Percentiles rank a stretch among this genome's conserved stretches.
Conservation (phyloP, 2,329 filamentous ascomycete genomes). For the Pseudonectria foliicola region DNA sequence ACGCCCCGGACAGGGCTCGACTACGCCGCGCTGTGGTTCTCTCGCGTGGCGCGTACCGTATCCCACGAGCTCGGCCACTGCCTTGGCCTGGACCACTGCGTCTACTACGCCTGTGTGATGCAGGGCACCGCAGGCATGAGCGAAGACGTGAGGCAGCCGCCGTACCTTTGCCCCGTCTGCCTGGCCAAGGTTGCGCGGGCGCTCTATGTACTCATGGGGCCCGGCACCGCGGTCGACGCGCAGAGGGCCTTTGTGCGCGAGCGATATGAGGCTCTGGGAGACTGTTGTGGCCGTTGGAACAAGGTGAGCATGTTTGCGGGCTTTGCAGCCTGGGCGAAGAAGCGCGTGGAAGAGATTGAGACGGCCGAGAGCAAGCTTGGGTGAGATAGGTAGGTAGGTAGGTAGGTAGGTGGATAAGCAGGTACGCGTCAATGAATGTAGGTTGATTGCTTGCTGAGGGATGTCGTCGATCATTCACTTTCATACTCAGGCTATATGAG, state of each 20-base stretch:
- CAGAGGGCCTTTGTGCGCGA: conserved; percentile 19
- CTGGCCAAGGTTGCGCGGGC: conserved; percentile 41
- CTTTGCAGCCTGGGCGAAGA: conserved; percentile 36
- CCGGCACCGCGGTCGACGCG: conserved; percentile 13
- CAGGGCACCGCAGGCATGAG: conserved; percentile 49
- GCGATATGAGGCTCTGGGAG: conserved; percentile 32
- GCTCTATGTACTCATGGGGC: neutral
- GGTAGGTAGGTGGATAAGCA: too few species aligned
- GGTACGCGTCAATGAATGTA: too few species aligned
- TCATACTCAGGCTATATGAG: too few species aligned
- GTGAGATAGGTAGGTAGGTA: too few species aligned
- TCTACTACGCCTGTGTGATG: conserved; percentile 59
- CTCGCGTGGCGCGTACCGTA: conserved; percentile 48
- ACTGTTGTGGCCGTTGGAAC: conserved; percentile 35
- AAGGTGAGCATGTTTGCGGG: conserved; percentile 39
- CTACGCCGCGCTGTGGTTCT: conserved; percentile 46
- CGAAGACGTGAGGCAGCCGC: conserved; percentile 56
- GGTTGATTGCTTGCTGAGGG: too few species aligned
- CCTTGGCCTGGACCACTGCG: conserved; percentile 58
- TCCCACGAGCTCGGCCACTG: conserved; percentile 63
- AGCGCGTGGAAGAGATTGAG: conserved; percentile 7
- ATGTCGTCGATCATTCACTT: too few species aligned
- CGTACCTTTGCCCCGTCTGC: conserved; percentile 56
- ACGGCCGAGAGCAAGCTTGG: neutral
- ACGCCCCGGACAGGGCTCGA: conserved; percentile 19